A percentile compares a stretch with the other conserved stretches of the same genome.
Conservation (phyloP, 805 yeast species). For the Zygosaccharomyces rouxii region DNA sequence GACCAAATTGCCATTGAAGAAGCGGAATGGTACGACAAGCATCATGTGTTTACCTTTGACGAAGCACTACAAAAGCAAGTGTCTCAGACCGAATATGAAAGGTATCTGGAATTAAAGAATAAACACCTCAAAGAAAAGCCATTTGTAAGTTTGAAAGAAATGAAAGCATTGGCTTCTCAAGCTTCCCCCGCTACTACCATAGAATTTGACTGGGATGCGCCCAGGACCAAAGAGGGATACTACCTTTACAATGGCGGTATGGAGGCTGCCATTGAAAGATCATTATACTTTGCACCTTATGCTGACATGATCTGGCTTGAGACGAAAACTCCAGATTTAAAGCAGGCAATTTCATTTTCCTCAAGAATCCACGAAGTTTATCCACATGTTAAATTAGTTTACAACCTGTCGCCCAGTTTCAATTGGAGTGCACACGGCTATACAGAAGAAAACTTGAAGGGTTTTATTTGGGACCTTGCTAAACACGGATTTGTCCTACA, state of each 20-base stretch:
- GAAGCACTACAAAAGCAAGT: slow-evolving; percentile 43
- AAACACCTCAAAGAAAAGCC: slow-evolving; percentile 22
- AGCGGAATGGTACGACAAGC: slow-evolving; percentile 42
- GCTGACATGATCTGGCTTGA: slow-evolving; percentile 61
- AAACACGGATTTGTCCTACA: slow-evolving; percentile 55
- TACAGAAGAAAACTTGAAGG: slow-evolving; percentile 41
- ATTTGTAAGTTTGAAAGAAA: slow-evolving; percentile 25
- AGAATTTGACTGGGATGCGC: slow-evolving; percentile 55
- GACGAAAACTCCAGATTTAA: slow-evolving; percentile 53
- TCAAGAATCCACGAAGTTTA: slow-evolving; percentile 41
- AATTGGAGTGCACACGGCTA: slow-evolving; percentile 60
- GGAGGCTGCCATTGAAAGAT: slow-evolving; percentile 52
- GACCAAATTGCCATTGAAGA: slow-evolving; percentile 40
- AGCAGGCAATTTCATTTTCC: slow-evolving; percentile 48
- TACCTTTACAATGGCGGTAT: slow-evolving; percentile 47
- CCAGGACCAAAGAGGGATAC: slow-evolving; percentile 56
- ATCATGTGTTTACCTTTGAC: slow-evolving; percentile 43
- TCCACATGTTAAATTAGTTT: slow-evolving; percentile 55
- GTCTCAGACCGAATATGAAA: slow-evolving; percentile 19
- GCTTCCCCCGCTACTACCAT: slow-evolving; percentile 35
- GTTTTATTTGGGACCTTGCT: slow-evolving; percentile 51
- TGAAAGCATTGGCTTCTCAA: slow-evolving; percentile 23
- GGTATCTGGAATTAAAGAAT: slow-evolving; percentile 23
- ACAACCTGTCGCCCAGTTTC: slow-evolving; percentile 57
- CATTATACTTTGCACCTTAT: slow-evolving; percentile 51